Evolutionary conservation across 768 basidiomycete genomes (phyloP), one percentile per base, ranked within the genome.

Genomic region (Agrocybe praecox): DNA sequence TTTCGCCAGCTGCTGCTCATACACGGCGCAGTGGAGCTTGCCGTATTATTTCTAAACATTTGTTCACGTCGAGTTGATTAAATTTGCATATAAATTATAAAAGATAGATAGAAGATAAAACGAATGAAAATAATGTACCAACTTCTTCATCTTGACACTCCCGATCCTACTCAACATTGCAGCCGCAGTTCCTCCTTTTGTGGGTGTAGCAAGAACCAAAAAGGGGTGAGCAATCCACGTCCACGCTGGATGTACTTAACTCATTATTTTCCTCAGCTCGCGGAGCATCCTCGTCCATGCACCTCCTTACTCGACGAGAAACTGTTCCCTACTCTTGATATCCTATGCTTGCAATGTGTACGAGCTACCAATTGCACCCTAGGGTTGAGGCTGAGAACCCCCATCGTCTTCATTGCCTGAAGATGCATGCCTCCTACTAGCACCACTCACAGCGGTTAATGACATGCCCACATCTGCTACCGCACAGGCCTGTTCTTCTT

Each of bases 401-500:
- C 36, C 36, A 3, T 40, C 36, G 6, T 3, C n/a, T 12, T 40
- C 36, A 12, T 40, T 40, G 36, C 14, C 36, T 5, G 36, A 40
- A n/a, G 6, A 54, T 6, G 46, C 10, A 23, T 12, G 44, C n/a
- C 23, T 22, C 40, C 49, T 17, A 24, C 40, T 43, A 19, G 7
- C 22, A 24, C 6, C 42, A 22, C n/a, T n/a, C n/a, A n/a, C n/a
- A n/a, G n/a, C n/a, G n/a, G 22, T n/a, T n/a, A n/a, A 18, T 17
- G 34, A 50, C 58, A 19, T 26, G 19, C 14, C 15, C 17, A 47
- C 45, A 10, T 55, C 52, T 22, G 46, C 48, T 47, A 22, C 1
- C 74, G 69, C 2, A 74, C 77, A 6, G 89, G 89, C 8, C 90
- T 79, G n/a, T 87, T 89, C 72, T 92, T 92, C 75, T 92, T 92